These are phyloP conservation scores for Pulveroboletus sp. DNA, from an alignment of 768 basidiomycete species.

Conservation along the genomic window DNA sequence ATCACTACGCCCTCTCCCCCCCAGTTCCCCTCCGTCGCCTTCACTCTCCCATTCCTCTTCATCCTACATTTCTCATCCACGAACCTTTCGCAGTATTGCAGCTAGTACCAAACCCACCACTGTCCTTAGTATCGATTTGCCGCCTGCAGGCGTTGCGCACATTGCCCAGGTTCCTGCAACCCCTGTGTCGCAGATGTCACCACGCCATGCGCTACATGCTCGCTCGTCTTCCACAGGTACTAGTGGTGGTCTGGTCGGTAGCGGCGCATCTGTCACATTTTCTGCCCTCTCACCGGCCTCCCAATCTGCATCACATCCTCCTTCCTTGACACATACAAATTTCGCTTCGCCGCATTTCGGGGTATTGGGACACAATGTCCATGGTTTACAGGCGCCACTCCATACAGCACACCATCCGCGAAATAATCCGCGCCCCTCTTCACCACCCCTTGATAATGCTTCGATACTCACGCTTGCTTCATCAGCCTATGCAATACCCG, in stretches of 20 bases:
- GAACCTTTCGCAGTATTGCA: constrained; percentile 76
- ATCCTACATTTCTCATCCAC: constrained; percentile 75
- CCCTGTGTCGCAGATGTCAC: constrained; percentile 45
- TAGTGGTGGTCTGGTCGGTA: constrained; percentile 39
- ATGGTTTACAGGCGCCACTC: constrained; percentile 68
- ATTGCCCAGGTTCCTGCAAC: constrained; percentile 81
- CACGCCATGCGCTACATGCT: constrained; percentile 53
- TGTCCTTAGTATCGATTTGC: constrained; percentile 81
- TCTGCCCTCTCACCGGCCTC: constrained; percentile 57
- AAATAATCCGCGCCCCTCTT: constrained; percentile 91
- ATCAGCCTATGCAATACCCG: constrained; percentile 79
- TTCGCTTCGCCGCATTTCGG: constrained; percentile 27
- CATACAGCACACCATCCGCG: constrained; percentile 92
- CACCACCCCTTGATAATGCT: constrained; percentile 88
- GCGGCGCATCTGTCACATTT: constrained; percentile 65
- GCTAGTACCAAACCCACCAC: constrained; percentile 96
- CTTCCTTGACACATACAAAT: constrained; percentile 27
- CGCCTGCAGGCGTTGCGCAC: constrained; percentile 79
- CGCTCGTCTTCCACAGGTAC: constrained; percentile 58
- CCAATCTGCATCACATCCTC: constrained; percentile 41
- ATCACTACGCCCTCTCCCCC: constrained; percentile 83
- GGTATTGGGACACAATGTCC: constrained; percentile 24
- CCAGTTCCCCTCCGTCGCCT: constrained; percentile 82
- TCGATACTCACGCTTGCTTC: constrained; percentile 91
- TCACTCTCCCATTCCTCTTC: constrained; percentile 81